Conservation (phyloP, 805 yeast genomes). For the Metschnikowia lunata region DNA sequence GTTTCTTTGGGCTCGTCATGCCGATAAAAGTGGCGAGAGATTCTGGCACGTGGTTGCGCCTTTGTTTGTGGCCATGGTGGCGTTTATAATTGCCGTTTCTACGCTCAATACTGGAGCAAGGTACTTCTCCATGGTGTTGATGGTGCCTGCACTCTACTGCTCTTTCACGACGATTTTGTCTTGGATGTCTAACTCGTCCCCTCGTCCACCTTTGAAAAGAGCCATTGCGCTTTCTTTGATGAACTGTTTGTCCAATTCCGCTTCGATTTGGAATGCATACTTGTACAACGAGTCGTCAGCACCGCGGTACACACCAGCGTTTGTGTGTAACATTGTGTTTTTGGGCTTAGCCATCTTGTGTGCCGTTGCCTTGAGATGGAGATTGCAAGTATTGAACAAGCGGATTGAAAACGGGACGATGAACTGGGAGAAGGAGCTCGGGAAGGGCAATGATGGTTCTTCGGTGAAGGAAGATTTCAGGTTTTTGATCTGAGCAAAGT, state of each 20-base stretch:
- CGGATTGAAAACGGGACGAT: conserved; percentile 42
- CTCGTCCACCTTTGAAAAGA: conserved; percentile 57
- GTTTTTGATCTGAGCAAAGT: conserved; percentile 24
- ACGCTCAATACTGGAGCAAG: conserved; percentile 53
- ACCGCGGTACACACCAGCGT: conserved; percentile 47
- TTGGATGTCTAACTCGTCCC: conserved; percentile 54
- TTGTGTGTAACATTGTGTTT: conserved; percentile 46
- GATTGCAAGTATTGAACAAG: conserved; percentile 38
- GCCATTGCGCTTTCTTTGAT: conserved; percentile 54
- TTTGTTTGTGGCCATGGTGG: conserved; percentile 35
- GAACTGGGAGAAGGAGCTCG: conserved; percentile 48
- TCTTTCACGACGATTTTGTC: conserved; percentile 49
- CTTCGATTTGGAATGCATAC: conserved; percentile 54
- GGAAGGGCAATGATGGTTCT: conserved; percentile 42
- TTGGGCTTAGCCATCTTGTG: conserved; percentile 35
- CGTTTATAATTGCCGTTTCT: conserved; percentile 47
- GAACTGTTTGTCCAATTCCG: conserved; percentile 53
- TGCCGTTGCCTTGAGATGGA: conserved; percentile 36
- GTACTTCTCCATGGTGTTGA: conserved; percentile 55
- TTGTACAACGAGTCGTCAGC: conserved; percentile 42
- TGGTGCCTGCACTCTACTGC: conserved; percentile 54
- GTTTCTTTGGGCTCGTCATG: conserved; percentile 51
- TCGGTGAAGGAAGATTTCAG: conserved; percentile 42
- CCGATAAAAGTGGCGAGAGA: conserved; percentile 53
- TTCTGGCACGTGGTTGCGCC: conserved; percentile 47